Evolutionary conservation across 1,284 basidiomycete genomes (phyloP), one percentile per base, ranked within the genome.

Genomic region (Pseudozyma thailandica): DNA sequence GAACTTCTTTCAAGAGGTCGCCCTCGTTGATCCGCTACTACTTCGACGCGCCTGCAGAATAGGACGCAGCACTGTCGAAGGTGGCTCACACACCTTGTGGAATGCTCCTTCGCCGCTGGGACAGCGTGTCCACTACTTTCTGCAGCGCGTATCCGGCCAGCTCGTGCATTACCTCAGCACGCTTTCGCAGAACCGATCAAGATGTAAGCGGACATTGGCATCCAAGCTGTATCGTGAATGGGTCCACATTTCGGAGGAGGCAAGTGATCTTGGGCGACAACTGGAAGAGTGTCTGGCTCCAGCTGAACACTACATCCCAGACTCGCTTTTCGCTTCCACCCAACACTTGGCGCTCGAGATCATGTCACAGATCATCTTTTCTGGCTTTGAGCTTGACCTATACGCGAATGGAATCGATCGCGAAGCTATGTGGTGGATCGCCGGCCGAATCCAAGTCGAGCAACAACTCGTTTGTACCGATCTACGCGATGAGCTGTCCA

Each of bases 361-460:
- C 21, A 85, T 91, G 10, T 85, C 88, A 35, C 90, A 93, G 68
- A 85, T 92, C 18, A 83, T 91, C 9, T 84, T 90, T 46, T 88
- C 90, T 0, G 92, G 91, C 1, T 90, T 91, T 68, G 90, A 92
- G 77, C 84, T 92, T 25, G 89, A 90, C 42, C 82, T 93, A 8
- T 92, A 92, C 74, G 85, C 87, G 8, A 80, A 85, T 0, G 86
- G 49, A 21, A 45, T 28, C 5, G 68, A 71, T 39, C 31, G 57
- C 25, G 44, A 64, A 21, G 44, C 35, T 20, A 71, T 71, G 68
- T 71, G 68, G 68, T 71, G 68, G 68, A 61, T 71, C 16, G 61
- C 52, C 18, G 57, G 57, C 30, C 68, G 68, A 18, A 60, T 71
- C n/a, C 68, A 71, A 43, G 42, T 38, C 20, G 68, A 71, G 44